Evolutionary conservation across 140 eudicot species (phyloP), one percentile per base, ranked within the genome.

Genomic region (Stevia rebaudiana): DNA sequence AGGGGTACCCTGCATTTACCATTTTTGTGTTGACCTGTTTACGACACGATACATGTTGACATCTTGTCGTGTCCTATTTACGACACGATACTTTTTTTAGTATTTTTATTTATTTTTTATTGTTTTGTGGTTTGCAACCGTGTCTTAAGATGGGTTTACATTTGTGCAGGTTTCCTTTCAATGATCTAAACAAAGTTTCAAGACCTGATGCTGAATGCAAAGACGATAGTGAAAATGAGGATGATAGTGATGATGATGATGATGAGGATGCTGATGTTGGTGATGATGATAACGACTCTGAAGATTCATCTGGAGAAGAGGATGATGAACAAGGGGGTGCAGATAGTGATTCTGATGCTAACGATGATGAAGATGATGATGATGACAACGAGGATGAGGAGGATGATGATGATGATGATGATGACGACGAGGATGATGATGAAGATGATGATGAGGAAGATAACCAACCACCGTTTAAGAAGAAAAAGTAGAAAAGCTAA

Each of bases 391-490:
- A 70, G 0, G 80, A 79, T 0, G 77, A 74, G 0, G 83, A 74
- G 0, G 74, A 69, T 0, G 84, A 70, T 0, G 79, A 68, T 0
- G 78, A 65, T 0, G 84, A 79, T 0, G 84, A 75, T 0, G 82
- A 71, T 0, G n/a, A n/a, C n/a, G n/a, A n/a, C n/a, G n/a, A n/a
- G n/a, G n/a, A n/a, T n/a, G n/a, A n/a, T n/a, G n/a, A n/a, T n/a
- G 79, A 80, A 0, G 84, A 80, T 1, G 79, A 75, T 0, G 79
- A 80, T 31, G 82, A 81, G n/a, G 82, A 73, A 63, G 86, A 77
- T 8, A 79, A 81, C 72, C 82, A 69, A 13, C 86, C 82, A 15
- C 86, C 86, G 1, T 69, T 23, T 60, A n/a, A n/a, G n/a, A 76
- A 76, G 73, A 80, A 76, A 71, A 76, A 22, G 49, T 76, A 72